These are phyloP conservation scores for Syzygium grande DNA, from an alignment of 345 rosid genomes.

Conservation along the genomic window DNA sequence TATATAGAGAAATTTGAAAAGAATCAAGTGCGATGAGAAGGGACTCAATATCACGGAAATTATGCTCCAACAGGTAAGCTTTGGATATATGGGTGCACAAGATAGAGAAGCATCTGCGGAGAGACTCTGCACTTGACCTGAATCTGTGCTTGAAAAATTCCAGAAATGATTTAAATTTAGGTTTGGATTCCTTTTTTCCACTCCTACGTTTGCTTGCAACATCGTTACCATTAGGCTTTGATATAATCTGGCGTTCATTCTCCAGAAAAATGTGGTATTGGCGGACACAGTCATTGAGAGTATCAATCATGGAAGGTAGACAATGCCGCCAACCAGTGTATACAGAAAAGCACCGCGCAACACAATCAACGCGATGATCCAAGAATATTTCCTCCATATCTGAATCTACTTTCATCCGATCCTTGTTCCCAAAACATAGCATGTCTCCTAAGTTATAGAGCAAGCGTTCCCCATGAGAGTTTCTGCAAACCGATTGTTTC, in stretches of 20 bases:
- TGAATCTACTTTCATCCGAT: not conserved
- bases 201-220: not conserved
- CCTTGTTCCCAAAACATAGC: conserved; percentile 12
- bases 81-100: not conserved
- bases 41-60: not conserved
- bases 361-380: conserved; percentile 13
- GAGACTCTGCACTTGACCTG: not conserved
- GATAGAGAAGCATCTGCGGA: not conserved
- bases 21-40: not conserved
- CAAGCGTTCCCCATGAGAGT: not conserved
- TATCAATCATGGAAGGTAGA: not conserved
- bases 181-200: not conserved
- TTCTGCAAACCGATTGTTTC: not conserved
- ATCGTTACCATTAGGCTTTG: not conserved
- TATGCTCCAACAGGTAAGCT: not conserved
- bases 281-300: not conserved
- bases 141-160: not conserved
- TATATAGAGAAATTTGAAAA: not conserved
- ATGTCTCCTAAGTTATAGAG: conserved; percentile 6
- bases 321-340: conserved; percentile 10
- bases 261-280: not conserved
- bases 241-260: not conserved
- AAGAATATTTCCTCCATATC: conserved; percentile 8
- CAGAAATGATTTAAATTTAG: not conserved
- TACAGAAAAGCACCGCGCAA: conserved; percentile 7